Evolutionary conservation across 495 filamentous ascomycete species (phyloP).

Genomic region (Talaromyces liani): DNA sequence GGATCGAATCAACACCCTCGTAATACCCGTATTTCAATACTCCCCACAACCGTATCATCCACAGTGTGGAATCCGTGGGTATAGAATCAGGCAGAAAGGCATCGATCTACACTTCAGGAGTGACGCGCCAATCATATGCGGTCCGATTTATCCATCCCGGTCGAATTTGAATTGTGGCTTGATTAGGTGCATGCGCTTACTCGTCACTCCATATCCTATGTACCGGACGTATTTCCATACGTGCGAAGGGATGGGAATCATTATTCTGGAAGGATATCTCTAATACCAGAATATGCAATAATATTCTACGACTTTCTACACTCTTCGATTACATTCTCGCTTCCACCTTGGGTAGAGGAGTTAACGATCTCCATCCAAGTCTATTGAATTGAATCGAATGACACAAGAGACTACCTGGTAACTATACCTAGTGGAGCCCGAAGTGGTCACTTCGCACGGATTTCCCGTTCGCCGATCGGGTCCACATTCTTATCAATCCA

Average conservation of each 20-base stretch:
- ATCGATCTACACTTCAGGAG: not conserved
- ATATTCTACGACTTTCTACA: too few relatives aligned
- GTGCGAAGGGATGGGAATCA: not conserved
- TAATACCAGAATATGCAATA: too few relatives aligned
- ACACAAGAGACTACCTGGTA: too few relatives aligned
- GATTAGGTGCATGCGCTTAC: not conserved
- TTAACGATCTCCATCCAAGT: too few relatives aligned
- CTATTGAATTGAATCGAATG: too few relatives aligned
- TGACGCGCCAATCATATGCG: not conserved
- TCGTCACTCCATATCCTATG: not conserved
- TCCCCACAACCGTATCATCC: not conserved
- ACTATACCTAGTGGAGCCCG: too few relatives aligned
- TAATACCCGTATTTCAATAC: not conserved
- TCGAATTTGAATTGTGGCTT: not conserved
- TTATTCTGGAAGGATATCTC: not conserved
- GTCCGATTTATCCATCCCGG: not conserved
- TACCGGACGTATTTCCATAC: not conserved
- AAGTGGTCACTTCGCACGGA: not conserved
- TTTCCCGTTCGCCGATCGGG: not conserved
- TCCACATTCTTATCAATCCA: not conserved
- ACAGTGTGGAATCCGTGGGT: too few relatives aligned
- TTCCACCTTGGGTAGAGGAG: too few relatives aligned
- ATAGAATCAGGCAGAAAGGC: not conserved
- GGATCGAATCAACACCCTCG: not conserved
- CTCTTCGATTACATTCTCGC: too few relatives aligned